Evolutionary conservation across 2,329 filamentous ascomycete species (phyloP).

Genomic region (Hawksworthiomyces lignivorus): DNA sequence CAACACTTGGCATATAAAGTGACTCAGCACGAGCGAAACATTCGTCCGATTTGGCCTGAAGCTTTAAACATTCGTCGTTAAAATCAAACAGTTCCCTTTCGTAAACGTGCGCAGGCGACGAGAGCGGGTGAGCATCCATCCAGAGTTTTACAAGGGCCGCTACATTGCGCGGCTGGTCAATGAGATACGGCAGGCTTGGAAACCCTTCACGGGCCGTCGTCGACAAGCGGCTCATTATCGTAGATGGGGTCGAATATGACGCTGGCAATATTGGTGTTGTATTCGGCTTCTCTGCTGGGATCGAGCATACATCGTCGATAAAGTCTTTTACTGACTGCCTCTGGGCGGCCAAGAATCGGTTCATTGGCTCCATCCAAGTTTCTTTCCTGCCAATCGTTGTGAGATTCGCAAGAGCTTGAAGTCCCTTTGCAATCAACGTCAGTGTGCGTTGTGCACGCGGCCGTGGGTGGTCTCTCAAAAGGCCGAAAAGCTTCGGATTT

Average conservation of each 20-base stretch:
- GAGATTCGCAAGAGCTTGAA: constrained; percentile 86
- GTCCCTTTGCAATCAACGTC: constrained; percentile 83
- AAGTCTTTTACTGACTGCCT: constrained; percentile 77
- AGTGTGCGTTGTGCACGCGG: constrained; percentile 77
- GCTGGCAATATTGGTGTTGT: constrained; percentile 55
- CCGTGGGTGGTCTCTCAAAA: constrained; percentile 75
- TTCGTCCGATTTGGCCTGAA: constrained; percentile 44
- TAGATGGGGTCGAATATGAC: constrained; percentile 86
- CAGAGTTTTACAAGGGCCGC: constrained; percentile 77
- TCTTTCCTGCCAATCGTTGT: constrained; percentile 90
- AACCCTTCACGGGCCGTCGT: constrained; percentile 82
- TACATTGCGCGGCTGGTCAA: constrained; percentile 81
- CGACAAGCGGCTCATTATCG: constrained; percentile 76
- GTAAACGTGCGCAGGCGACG: constrained; percentile 26
- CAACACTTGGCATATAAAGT: constrained; percentile 26
- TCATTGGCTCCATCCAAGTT: constrained; percentile 99
- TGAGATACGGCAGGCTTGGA: constrained; percentile 83
- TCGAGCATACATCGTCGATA: constrained; percentile 77
- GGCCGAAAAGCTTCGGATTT: constrained; percentile 86
- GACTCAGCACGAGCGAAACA: constrained; percentile 44
- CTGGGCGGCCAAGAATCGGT: constrained; percentile 69
- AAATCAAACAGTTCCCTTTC: constrained; percentile 48
- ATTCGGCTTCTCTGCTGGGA: constrained; percentile 62
- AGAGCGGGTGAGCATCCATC: constrained; percentile 49
- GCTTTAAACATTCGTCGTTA: constrained; percentile 39